Evolutionary conservation across 192 early-diverging fungal genomes (phyloP), one percentile per base, ranked within the genome.

Genomic region (Dimargaris xerosporica): DNA sequence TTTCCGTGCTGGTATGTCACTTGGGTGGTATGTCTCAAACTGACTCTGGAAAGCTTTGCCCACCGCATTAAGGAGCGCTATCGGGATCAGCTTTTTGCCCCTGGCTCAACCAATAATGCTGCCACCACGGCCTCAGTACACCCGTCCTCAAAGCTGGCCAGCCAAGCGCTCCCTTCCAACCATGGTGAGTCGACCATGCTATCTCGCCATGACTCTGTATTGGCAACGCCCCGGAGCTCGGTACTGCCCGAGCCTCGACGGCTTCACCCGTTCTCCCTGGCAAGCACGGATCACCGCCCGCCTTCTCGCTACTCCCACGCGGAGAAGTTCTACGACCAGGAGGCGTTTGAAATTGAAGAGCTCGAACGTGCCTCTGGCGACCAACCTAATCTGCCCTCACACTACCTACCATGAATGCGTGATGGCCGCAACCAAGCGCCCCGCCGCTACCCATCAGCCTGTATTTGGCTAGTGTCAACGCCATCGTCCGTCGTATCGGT

Each of bases 1-100:
- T 53, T 53, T 26, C 52, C 52, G 21, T 53, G 52, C 52, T 53
- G 52, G 52, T 53, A 26, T 23, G 12, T 53, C 26, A 26, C 26
- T 19, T 53, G 52, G 52, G 52, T 28, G 21, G 25, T 53, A 12
- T 25, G 21, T 12, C 25, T 26, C 52, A 53, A 53, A 26, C 52
- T 53, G 1, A 26, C 26, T 26, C 21, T 53, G 21, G 52, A 53
- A 26, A 53, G 52, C 25, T 53, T 53, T 28, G 52, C 52, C 52
- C 21, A 53, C 10, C 21, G 52, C 11, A 19, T 25, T 4, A 53
- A 53, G 25, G 5, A 5, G 21, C 26, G 52, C 52, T 26, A 26
- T 12, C 52, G 26, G 34, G 34, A 39, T 39, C 34, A 2, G 26
- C 25, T 26, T 5, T 26, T 26, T 19, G 21, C 23, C 21, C 52